Base-by-base conservation (phyloP, 306 rosid genomes). In the Clitoria ternatea region DNA sequence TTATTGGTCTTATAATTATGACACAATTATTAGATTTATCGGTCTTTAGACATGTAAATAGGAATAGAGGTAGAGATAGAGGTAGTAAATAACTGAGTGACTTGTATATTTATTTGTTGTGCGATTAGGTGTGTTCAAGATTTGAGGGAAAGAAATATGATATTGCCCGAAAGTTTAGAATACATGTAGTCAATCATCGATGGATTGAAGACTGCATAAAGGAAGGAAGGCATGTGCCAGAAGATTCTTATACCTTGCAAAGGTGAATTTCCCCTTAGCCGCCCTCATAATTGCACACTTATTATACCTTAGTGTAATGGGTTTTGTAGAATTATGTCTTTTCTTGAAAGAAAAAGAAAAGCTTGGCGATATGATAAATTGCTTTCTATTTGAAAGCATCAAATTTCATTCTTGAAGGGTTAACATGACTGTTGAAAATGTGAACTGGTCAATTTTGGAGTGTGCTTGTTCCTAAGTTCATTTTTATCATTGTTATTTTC, bases 191-290 rank as follows among this genome's bases (percentile, higher is more conserved):
- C 5, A 94, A 89, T 85, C 98, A 90, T 56, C 81, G 77, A 15
- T 94, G 98, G 98, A 40, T 94, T 69, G 98, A 89, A 80, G 98
- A 90, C 11, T 94, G 96, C 74, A 66, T 94, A 33, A 85, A 68
- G 80, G 91, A 81, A 70, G 83, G 92, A 73, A 84, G 61, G 82
- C 86, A 88, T 60, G 86, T 94, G 27, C 86, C 88, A 2, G 95
- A 85, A 82, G 83, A 72, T 72, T 73, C 95, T 55, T 94, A 90
- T 67, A 73, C 56, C 8, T 55, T 67, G 66, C 83, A 73, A 83
- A 84, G 98, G 98, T 94, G 73, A 72, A 2, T 17, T 56, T 49
- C n/a, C n/a, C n/a, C n/a, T n/a, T n/a, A n/a, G n/a, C n/a, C n/a
- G n/a, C 7, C 47, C 1, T 35, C 5, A 15, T 60, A 17, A 35